Evolutionary conservation across 305 asterid genomes (phyloP).

Genomic region (Fraxinus floribunda): DNA sequence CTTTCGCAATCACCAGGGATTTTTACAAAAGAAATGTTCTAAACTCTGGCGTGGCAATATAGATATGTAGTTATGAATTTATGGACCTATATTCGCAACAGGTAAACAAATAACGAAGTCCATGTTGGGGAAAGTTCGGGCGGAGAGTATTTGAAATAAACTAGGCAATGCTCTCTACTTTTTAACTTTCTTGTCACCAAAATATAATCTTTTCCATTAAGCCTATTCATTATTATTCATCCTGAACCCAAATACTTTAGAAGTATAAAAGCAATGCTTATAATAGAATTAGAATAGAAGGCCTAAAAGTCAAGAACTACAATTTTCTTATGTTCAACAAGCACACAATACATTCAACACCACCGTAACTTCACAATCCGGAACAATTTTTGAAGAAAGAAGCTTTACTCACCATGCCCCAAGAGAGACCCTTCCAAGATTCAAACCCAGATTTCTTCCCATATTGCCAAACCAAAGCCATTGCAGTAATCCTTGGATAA

Average conservation of each 20-base stretch:
- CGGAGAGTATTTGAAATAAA: background rate
- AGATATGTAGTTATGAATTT: background rate
- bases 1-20: background rate
- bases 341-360: background rate
- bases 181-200: background rate
- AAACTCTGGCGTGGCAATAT: background rate
- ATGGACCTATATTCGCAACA: background rate
- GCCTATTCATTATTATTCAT: background rate
- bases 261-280: background rate
- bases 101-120: background rate
- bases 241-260: background rate
- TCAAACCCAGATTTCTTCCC: slow-evolving; percentile 80
- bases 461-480: slow-evolving; percentile 96
- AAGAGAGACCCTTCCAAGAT: slow-evolving; percentile 97
- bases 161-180: background rate
- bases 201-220: background rate
- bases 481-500: slow-evolving; percentile 69
- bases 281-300: background rate
- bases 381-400: background rate
- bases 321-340: background rate
- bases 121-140: background rate
- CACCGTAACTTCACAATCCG: background rate
- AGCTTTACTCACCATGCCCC: slow-evolving; percentile 83
- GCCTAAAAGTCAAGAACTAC: background rate
- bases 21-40: background rate